phyloP scores from a whole-genome alignment of 192 early-diverging fungal genomes.

The Entomortierella beljakovae region DNA sequence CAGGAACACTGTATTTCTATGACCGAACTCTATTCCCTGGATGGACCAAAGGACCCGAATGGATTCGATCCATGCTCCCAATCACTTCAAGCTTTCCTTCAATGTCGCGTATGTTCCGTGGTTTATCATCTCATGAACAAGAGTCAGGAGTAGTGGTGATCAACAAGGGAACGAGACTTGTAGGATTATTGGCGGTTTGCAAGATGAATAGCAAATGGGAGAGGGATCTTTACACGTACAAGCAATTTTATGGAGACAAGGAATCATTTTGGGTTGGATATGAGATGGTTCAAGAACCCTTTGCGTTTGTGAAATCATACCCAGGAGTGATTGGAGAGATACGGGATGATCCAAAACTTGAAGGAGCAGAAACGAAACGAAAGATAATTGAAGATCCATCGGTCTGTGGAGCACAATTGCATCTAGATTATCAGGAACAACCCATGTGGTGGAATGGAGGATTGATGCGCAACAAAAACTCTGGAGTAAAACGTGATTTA shows the following conservation, averaged over 20 bases:
- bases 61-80: slow-evolving; percentile 61
- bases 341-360: slow-evolving; percentile 29
- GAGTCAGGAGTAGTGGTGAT: slow-evolving; percentile 70
- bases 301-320: slow-evolving; percentile 55
- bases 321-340: slow-evolving; percentile 63
- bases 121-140: slow-evolving; percentile 61
- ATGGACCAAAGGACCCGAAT: slow-evolving; percentile 43
- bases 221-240: slow-evolving; percentile 57
- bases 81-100: slow-evolving; percentile 47
- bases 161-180: slow-evolving; percentile 56
- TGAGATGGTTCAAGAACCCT: slow-evolving; percentile 68
- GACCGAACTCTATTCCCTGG: slow-evolving; percentile 62
- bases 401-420: slow-evolving; percentile 59
- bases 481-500: slow-evolving; percentile 37
- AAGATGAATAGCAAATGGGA: slow-evolving; percentile 61
- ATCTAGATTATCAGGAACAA: slow-evolving; percentile 45
- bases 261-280: slow-evolving; percentile 75
- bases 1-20: slow-evolving; percentile 65
- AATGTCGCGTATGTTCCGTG: slow-evolving; percentile 47
- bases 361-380: background rate
- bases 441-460: slow-evolving; percentile 65
- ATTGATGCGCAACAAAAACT: slow-evolving; percentile 57
- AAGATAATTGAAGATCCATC: background rate
- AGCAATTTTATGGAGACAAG: slow-evolving; percentile 64
- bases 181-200: slow-evolving; percentile 62